These are phyloP conservation scores for Aspergillus thermomutatus DNA, from an alignment of 2,329 filamentous ascomycete species.

Conservation along the genomic window DNA sequence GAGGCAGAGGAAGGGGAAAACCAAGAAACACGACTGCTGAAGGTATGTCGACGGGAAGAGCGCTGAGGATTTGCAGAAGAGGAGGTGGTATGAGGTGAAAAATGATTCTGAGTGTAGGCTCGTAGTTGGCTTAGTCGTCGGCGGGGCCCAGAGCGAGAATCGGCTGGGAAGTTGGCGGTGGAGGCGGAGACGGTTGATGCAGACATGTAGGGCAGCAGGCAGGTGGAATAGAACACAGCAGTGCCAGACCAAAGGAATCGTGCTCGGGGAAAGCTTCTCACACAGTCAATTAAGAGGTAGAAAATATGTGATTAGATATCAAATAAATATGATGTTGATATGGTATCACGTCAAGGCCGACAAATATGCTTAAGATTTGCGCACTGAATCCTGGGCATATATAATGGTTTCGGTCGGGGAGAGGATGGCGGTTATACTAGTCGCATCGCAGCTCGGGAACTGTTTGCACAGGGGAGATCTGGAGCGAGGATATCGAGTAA, in stretches of 20 bases:
- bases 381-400: neutral
- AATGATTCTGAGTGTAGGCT: slow-evolving; percentile 35
- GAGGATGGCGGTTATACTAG: neutral
- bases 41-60: slow-evolving; percentile 31
- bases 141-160: slow-evolving; percentile 34
- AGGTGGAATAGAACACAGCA: neutral
- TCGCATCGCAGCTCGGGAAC: neutral
- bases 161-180: slow-evolving; percentile 29
- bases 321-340: neutral
- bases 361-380: neutral
- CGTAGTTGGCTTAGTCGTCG: slow-evolving; percentile 41
- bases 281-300: neutral
- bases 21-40: slow-evolving; percentile 36
- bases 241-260: neutral
- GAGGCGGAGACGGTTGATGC: slow-evolving; percentile 37
- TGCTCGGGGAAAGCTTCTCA: neutral
- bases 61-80: slow-evolving; percentile 22
- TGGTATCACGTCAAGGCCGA: neutral
- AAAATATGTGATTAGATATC: neutral
- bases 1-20: slow-evolving; percentile 27
- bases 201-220: slow-evolving; percentile 18
- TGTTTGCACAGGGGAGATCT: neutral
- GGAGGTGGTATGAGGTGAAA: slow-evolving; percentile 20
- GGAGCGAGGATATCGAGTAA: neutral
- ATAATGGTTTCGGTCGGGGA: neutral